Percentiles rank a stretch among this genome's conserved stretches.
Conservation (phyloP, 2,329 filamentous ascomycete species). For the Curvularia lunata region DNA sequence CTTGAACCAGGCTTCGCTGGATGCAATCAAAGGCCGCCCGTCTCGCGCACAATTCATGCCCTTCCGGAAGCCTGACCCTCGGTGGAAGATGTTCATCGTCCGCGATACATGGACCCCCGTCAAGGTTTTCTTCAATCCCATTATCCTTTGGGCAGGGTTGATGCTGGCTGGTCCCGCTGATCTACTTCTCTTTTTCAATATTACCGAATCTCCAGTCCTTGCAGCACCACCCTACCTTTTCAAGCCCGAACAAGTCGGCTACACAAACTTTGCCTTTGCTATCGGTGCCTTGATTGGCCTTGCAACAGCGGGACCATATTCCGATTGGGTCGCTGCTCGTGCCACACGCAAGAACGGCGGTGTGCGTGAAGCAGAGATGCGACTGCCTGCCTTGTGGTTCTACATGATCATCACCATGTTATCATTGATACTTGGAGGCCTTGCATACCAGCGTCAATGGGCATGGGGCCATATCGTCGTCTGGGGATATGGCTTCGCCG, state of each 20-base stretch:
- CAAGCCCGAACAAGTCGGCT: conserved; percentile 54
- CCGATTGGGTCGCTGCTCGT: conserved; percentile 63
- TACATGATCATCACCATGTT: conserved; percentile 60
- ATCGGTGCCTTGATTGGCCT: conserved; percentile 63
- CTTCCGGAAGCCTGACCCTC: conserved; percentile 46
- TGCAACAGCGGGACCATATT: conserved; percentile 61
- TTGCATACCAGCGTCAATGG: conserved; percentile 58
- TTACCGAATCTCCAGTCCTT: conserved; percentile 59
- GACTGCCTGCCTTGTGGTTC: conserved; percentile 54
- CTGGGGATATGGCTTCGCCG: conserved; percentile 56
- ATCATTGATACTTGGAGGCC: conserved; percentile 55
- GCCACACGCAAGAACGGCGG: conserved; percentile 61
- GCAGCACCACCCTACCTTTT: conserved; percentile 56
- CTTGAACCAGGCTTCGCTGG: conserved; percentile 30
- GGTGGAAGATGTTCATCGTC: conserved; percentile 51
- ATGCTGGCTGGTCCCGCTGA: conserved; percentile 49
- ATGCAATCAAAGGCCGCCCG: conserved; percentile 46
- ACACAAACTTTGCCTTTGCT: conserved; percentile 56
- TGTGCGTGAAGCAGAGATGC: conserved; percentile 65
- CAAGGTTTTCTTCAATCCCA: conserved; percentile 55
- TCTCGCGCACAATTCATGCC: conserved; percentile 49
- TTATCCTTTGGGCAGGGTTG: conserved; percentile 48
- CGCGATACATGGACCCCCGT: conserved; percentile 51
- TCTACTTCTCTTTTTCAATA: conserved; percentile 57
- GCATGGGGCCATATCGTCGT: conserved; percentile 58